Evolutionary conservation across 129 eudicot genomes (phyloP).

Genomic region (Chrysanthemum makinoi): DNA sequence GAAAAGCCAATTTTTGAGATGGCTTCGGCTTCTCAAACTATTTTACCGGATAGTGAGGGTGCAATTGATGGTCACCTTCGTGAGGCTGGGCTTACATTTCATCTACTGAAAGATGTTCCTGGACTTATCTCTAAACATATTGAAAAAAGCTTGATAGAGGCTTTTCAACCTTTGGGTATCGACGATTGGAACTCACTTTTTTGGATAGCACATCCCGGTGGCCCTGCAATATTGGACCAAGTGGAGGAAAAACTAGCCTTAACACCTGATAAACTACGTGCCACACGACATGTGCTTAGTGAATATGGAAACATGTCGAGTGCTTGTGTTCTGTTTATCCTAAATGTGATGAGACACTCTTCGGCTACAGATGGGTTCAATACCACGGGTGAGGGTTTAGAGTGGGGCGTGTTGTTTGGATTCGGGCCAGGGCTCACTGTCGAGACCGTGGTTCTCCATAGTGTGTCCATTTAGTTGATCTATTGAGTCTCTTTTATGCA

Average conservation of each 20-base stretch:
- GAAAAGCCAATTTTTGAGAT: slow-evolving; percentile 35
- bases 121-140: slow-evolving; percentile 25
- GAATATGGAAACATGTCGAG: slow-evolving; percentile 71
- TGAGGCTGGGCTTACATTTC: slow-evolving; percentile 30
- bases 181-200: slow-evolving; percentile 30
- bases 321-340: slow-evolving; percentile 57
- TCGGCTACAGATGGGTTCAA: slow-evolving; percentile 43
- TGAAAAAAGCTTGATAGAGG: slow-evolving; percentile 20
- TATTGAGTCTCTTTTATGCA: neutral
- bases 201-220: slow-evolving; percentile 34
- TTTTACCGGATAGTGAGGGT: slow-evolving; percentile 29
- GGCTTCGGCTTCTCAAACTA: slow-evolving; percentile 23
- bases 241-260: slow-evolving; percentile 28
- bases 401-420: slow-evolving; percentile 42
- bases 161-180: slow-evolving; percentile 25
- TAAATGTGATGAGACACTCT: slow-evolving; percentile 59
- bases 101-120: slow-evolving; percentile 28
- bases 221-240: slow-evolving; percentile 25
- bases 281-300: slow-evolving; percentile 27
- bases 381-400: slow-evolving; percentile 53
- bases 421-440: slow-evolving; percentile 39
- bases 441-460: slow-evolving; percentile 35
- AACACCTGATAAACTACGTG: slow-evolving; percentile 25
- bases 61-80: slow-evolving; percentile 32
- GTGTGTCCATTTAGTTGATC: slow-evolving; percentile 15